Evolutionary conservation across 1,139 yeast species (phyloP).

Genomic region (Pichia sp.): DNA sequence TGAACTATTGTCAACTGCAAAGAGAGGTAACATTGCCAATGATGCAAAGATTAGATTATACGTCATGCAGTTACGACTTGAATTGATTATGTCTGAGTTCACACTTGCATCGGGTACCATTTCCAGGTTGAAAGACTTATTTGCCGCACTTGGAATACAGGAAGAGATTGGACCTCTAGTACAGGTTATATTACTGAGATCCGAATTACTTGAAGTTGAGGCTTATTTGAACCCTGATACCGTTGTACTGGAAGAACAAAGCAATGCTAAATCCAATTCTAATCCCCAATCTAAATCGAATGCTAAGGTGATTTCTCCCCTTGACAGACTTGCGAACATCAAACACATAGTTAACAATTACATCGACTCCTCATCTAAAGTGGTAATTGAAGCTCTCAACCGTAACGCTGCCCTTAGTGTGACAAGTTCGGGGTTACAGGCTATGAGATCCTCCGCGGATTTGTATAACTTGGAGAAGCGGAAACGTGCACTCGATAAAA

Average conservation of each 20-base stretch:
- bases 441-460: constrained; percentile 6
- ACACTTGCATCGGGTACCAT: constrained; percentile 9
- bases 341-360: constrained; percentile 7
- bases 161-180: constrained; percentile 11
- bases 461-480: constrained; percentile 5
- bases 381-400: constrained; percentile 10
- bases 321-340: constrained; percentile 3
- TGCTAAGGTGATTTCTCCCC: background rate
- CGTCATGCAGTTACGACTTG: constrained; percentile 11
- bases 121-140: constrained; percentile 12
- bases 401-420: constrained; percentile 6
- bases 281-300: background rate
- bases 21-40: background rate
- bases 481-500: constrained; percentile 7
- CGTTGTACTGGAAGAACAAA: background rate
- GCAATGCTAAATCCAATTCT: background rate
- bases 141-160: constrained; percentile 5
- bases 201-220: constrained; percentile 10
- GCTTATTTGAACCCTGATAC: constrained; percentile 1
- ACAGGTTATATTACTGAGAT: constrained; percentile 6
- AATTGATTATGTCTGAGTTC: constrained; percentile 10
- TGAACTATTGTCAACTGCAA: background rate
- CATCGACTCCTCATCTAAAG: constrained; percentile 8
- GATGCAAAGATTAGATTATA: constrained; percentile 6
- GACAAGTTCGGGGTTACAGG: constrained; percentile 6